Conservation (phyloP, 371 early-diverging fungal species). For the Ordospora colligata region DNA sequence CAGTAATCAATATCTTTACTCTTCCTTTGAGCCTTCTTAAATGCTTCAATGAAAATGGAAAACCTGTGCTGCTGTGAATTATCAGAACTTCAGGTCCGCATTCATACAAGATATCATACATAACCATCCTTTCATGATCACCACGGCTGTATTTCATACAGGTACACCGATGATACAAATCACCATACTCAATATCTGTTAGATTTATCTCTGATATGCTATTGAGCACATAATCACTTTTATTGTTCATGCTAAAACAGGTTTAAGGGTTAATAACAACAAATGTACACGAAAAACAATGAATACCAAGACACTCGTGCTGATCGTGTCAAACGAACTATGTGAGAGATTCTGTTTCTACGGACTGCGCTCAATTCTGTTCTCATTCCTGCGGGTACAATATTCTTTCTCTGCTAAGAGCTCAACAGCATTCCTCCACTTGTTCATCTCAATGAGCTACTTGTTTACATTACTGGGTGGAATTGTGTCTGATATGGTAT, state of each 20-base stretch:
- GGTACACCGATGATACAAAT: too few relatives aligned
- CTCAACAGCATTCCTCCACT: constrained; percentile 61
- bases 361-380: constrained; percentile 62
- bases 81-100: neutral
- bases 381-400: constrained; percentile 47
- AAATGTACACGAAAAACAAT: neutral
- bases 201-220: too few relatives aligned
- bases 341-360: constrained; percentile 70
- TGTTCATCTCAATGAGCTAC: constrained; percentile 72
- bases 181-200: too few relatives aligned
- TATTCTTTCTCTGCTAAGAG: constrained; percentile 7
- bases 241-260: too few relatives aligned
- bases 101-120: too few relatives aligned
- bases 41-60: neutral
- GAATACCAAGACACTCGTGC: constrained; percentile 9
- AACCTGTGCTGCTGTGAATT: neutral
- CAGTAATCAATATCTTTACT: neutral
- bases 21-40: neutral
- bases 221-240: too few relatives aligned
- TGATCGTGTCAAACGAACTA: constrained; percentile 67
- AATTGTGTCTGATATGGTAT: constrained; percentile 68
- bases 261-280: too few relatives aligned
- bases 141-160: too few relatives aligned
- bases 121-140: too few relatives aligned
- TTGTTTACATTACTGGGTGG: constrained; percentile 70